Base-by-base conservation (phyloP, 139 green algal species). In the Ostreobium quekettii region DNA sequence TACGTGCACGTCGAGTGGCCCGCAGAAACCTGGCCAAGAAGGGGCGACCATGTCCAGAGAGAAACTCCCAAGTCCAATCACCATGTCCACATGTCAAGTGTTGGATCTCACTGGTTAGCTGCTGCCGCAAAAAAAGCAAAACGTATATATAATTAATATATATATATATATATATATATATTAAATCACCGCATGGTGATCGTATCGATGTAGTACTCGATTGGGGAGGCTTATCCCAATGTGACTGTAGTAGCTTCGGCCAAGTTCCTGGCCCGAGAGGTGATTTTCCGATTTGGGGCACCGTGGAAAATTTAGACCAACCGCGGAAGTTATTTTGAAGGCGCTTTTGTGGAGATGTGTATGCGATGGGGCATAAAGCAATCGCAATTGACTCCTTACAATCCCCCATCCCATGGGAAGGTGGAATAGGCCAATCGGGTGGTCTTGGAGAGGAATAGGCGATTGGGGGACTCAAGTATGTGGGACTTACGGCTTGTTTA, bases 311-410 rank as follows among this genome's bases (percentile, higher is more conserved):
- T 62, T 11, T 35, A 35, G 7, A 62, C 53, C 7, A 26, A 62
- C 19, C 29, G 33, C 33, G 53, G 53, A 26, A 62, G 53, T 62
- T 7, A 62, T 7, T 62, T 62, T n/a, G 19, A n/a, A n/a, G 53
- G 53, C n/a, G 15, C 8, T 24, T 62, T 62, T 62, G 53, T 26
- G 15, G 53, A 11, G 7, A 26, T 29, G 19, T 11, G 7, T 24
- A 24, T 36, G 33, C 8, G 33, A n/a, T 26, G 29, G 53, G 19
- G n/a, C 7, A 62, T 62, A 15, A 7, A 11, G 8, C 8, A 32
- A 36, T 26, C n/a, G 7, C 7, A 11, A 26, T 35, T 7, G 7
- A 62, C 19, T 8, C 53, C 53, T n/a, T 62, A 62, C 19, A 11
- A n/a, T 11, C 53, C 53, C 19, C n/a, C 8, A 35, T 11, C 11